Conservation (phyloP, 2,329 filamentous ascomycete genomes). For the Ascochyta fabae region DNA sequence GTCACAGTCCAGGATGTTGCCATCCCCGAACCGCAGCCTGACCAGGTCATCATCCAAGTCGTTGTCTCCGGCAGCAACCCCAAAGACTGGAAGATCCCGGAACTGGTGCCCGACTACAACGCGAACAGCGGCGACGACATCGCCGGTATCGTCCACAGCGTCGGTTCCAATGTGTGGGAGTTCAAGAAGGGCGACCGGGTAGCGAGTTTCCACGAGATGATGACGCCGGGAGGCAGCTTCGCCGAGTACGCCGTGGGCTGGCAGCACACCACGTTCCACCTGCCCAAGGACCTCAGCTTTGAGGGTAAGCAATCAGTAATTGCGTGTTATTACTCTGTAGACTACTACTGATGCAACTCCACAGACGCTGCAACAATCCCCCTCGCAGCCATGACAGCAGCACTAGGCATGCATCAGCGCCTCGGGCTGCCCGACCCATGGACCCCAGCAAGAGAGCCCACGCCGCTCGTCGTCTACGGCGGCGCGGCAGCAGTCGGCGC, state of each 20-base stretch:
- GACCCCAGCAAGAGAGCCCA: conserved; percentile 30
- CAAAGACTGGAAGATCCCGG: conserved; percentile 56
- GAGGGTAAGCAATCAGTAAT: conserved; percentile 51
- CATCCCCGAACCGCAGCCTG: conserved; percentile 40
- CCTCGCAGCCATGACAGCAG: conserved; percentile 55
- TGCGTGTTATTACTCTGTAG: too few relatives aligned
- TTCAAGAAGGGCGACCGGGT: conserved; percentile 66
- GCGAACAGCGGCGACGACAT: conserved; percentile 63
- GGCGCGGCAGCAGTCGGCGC: conserved; percentile 51
- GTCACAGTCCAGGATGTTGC: conserved; percentile 48
- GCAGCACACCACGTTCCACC: conserved; percentile 63
- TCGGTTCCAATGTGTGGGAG: conserved; percentile 62
- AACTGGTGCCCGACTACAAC: conserved; percentile 23
- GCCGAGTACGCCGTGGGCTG: conserved; percentile 67
- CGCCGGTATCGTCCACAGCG: conserved; percentile 61
- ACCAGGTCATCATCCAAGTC: conserved; percentile 50
- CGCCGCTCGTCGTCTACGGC: conserved; percentile 51
- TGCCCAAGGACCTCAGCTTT: conserved; percentile 58
- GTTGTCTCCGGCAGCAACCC: conserved; percentile 51
- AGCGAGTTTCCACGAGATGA: conserved; percentile 63
- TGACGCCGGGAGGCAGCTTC: conserved; percentile 59
- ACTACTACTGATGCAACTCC: too few relatives aligned
- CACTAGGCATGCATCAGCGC: conserved; percentile 53
- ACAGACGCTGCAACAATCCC: conserved; percentile 54
- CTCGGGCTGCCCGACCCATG: conserved; percentile 54